phyloP scores from a whole-genome alignment of 108 stramenopile species.

The Parietichytrium sp. region DNA sequence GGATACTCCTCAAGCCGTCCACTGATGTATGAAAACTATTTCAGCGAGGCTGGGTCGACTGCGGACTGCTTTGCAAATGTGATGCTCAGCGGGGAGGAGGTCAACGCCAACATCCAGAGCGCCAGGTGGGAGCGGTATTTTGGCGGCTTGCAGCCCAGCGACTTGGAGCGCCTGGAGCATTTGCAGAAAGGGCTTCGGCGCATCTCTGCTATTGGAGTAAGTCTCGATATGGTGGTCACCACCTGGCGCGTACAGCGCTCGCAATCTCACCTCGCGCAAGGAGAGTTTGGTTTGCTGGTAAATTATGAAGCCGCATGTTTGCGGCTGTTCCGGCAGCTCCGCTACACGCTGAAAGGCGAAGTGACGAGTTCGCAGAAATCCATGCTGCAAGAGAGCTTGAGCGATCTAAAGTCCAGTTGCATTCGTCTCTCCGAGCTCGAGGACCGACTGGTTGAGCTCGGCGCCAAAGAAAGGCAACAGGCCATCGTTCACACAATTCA shows the following conservation, averaged over 20 bases:
- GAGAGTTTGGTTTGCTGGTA: not conserved
- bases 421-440: too few relatives aligned
- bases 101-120: not conserved
- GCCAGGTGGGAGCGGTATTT: not conserved
- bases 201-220: not conserved
- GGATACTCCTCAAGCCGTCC: not conserved
- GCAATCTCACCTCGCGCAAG: not conserved
- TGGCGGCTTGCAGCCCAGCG: not conserved
- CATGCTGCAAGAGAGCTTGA: not conserved
- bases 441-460: not conserved
- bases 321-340: not conserved
- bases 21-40: not conserved
- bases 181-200: conserved; percentile 26
- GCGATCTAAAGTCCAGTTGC: too few relatives aligned
- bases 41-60: conserved; percentile 15
- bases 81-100: not conserved
- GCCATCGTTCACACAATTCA: not conserved
- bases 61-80: conserved; percentile 24
- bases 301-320: conserved; percentile 6
- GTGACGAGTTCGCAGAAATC: not conserved
- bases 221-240: conserved; percentile 20
- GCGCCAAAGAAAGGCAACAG: not conserved
- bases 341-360: not conserved
- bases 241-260: too few relatives aligned
- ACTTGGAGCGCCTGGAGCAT: conserved; percentile 6